These are phyloP conservation scores for Phycomyces blakesleeanus DNA, from an alignment of 192 early-diverging fungal genomes.

Conservation along the genomic window DNA sequence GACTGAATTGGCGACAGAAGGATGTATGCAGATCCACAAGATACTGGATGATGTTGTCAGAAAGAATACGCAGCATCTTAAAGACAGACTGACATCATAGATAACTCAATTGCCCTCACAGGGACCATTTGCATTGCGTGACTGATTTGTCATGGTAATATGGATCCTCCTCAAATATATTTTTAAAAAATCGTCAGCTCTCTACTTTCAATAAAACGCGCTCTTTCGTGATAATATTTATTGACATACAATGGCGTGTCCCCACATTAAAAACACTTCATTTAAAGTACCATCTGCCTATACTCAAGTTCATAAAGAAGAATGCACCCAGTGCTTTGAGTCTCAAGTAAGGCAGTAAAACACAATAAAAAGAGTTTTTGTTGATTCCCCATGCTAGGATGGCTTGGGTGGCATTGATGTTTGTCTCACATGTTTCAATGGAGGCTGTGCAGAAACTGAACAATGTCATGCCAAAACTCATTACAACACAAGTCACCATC, in stretches of 20 bases:
- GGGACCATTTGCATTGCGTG: too few relatives aligned
- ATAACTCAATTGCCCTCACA: neutral
- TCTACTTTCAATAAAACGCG: too few relatives aligned
- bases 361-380: neutral
- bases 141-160: too few relatives aligned
- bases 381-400: slow-evolving; percentile 50
- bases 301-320: slow-evolving; percentile 82
- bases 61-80: neutral
- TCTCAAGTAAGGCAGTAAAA: slow-evolving; percentile 44
- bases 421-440: slow-evolving; percentile 93
- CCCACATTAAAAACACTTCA: slow-evolving; percentile 44
- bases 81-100: neutral
- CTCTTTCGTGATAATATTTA: too few relatives aligned
- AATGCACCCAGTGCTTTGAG: slow-evolving; percentile 94
- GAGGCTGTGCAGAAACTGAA: slow-evolving; percentile 65
- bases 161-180: too few relatives aligned
- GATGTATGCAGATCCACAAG: slow-evolving; percentile 56
- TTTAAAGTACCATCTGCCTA: slow-evolving; percentile 40
- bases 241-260: slow-evolving; percentile 36
- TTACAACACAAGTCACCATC: slow-evolving; percentile 66
- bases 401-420: slow-evolving; percentile 80
- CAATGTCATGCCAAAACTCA: slow-evolving; percentile 77
- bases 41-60: neutral
- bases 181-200: too few relatives aligned
- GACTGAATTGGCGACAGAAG: slow-evolving; percentile 59